Evolutionary conservation across 2,329 filamentous ascomycete genomes (phyloP).

Genomic region (Coniochaeta ligniaria): DNA sequence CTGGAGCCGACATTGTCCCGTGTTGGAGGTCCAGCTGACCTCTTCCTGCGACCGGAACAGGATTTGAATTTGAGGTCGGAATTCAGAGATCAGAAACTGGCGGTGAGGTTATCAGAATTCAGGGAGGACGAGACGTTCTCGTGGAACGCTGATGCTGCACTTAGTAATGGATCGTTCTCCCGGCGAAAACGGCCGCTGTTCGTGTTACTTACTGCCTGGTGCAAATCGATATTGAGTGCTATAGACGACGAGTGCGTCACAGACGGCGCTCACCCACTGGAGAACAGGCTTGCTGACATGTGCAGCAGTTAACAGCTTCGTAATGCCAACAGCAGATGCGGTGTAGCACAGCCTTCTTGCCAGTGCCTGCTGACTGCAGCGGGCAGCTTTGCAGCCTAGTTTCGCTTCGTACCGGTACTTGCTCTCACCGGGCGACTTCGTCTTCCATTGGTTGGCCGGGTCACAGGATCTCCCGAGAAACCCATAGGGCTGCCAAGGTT

Average conservation of each 20-base stretch:
- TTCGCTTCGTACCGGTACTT: background rate
- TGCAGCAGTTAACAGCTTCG: background rate
- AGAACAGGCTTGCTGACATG: background rate
- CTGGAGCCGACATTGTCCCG: background rate
- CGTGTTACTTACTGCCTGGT: background rate
- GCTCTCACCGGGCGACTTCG: background rate
- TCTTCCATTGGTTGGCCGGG: background rate
- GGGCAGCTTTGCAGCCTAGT: background rate
- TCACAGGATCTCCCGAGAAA: background rate
- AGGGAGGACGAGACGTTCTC: background rate
- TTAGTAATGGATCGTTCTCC: background rate
- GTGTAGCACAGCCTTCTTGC: background rate
- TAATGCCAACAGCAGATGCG: background rate
- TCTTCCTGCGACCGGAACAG: background rate
- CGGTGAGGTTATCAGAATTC: background rate
- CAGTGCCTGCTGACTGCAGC: background rate
- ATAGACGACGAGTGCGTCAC: background rate
- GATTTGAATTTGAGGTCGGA: background rate
- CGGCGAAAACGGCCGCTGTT: background rate
- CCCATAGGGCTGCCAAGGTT: background rate
- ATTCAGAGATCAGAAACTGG: background rate
- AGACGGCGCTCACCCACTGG: background rate
- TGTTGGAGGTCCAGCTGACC: background rate
- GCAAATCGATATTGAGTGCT: background rate
- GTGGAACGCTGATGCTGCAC: background rate